A percentile compares a stretch with the other conserved stretches of the same genome.
Evolutionary conservation across 2,329 filamentous ascomycete species (phyloP).

Genomic region (Dactylonectria macrodidyma): DNA sequence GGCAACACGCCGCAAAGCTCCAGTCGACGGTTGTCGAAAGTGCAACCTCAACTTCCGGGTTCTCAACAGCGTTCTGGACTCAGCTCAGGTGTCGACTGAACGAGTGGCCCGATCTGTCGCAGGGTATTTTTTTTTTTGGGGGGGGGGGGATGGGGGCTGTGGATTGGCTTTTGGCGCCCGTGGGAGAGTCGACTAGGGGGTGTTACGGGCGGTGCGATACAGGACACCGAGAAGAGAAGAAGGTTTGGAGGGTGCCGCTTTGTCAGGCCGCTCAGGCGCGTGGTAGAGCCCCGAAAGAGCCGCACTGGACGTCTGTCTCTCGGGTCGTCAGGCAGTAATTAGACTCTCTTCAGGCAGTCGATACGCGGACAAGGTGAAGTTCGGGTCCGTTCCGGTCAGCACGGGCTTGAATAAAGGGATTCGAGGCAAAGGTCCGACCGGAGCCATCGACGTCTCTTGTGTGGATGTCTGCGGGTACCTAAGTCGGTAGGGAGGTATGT

Average conservation of each 20-base stretch:
- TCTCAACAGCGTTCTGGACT: neutral
- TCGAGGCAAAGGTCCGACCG: slow-evolving; percentile 30
- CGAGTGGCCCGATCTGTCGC: slow-evolving; percentile 5
- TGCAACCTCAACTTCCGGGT: neutral
- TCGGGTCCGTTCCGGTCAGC: slow-evolving; percentile 27
- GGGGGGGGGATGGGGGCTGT: neutral
- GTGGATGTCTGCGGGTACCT: neutral
- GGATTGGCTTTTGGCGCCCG: neutral
- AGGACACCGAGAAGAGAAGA: slow-evolving; percentile 26
- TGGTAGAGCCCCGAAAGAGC: slow-evolving; percentile 40
- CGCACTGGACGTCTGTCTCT: slow-evolving; percentile 29
- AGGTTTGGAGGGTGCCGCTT: slow-evolving; percentile 23
- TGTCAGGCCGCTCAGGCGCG: neutral
- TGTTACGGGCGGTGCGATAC: slow-evolving; percentile 18
- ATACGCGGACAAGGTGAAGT: slow-evolving; percentile 18
- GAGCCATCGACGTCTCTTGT: slow-evolving; percentile 29
- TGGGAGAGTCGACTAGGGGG: slow-evolving; percentile 25
- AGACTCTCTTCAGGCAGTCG: neutral
- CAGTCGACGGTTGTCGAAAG: neutral
- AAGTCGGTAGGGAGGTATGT: slow-evolving; percentile 2
- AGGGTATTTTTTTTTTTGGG: neutral
- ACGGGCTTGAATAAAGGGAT: slow-evolving; percentile 12
- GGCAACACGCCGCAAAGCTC: neutral
- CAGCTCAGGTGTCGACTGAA: slow-evolving; percentile 3
- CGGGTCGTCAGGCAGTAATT: slow-evolving; percentile 28